Evolutionary conservation across 164 flowering plant genomes (phyloP).

Genomic region (Saururus chinensis): DNA sequence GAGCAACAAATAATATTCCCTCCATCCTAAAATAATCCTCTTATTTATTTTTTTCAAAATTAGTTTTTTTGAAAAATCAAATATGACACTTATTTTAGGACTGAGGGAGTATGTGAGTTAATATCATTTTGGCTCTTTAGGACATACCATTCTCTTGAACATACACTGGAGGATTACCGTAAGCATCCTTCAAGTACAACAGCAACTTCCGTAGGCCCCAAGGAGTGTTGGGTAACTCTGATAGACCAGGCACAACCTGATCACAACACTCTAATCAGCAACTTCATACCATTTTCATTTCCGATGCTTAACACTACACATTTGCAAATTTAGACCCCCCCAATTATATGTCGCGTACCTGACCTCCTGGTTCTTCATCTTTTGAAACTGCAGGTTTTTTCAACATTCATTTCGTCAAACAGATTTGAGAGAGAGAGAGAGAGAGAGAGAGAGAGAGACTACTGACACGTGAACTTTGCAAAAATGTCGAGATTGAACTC

Average conservation of each 20-base stretch:
- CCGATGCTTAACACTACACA: too few relatives aligned
- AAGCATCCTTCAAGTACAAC: constrained; percentile 12
- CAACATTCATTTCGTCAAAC: background rate
- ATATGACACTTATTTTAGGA: too few relatives aligned
- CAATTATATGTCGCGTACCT: background rate
- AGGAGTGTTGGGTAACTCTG: constrained; percentile 4
- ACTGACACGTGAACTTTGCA: constrained; percentile 10
- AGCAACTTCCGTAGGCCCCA: constrained; percentile 10
- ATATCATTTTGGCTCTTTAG: background rate
- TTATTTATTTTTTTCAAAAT: too few relatives aligned
- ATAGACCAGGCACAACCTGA: constrained; percentile 3
- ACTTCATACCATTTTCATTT: too few relatives aligned
- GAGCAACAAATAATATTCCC: too few relatives aligned
- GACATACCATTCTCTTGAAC: constrained; percentile 22
- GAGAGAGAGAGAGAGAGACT: background rate
- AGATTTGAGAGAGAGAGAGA: background rate
- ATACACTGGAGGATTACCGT: constrained; percentile 20
- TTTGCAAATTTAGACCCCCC: background rate
- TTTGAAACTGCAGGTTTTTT: background rate
- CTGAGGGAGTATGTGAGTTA: too few relatives aligned
- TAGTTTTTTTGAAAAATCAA: too few relatives aligned
- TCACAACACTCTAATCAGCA: background rate
- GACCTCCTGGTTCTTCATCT: constrained; percentile 6
- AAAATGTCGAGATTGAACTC: constrained; percentile 15
- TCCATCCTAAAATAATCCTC: too few relatives aligned